A percentile compares a stretch with the other conserved stretches of the same genome.
phyloP scores from a whole-genome alignment of 768 basidiomycete species.

The Rubroboletus satanas region DNA sequence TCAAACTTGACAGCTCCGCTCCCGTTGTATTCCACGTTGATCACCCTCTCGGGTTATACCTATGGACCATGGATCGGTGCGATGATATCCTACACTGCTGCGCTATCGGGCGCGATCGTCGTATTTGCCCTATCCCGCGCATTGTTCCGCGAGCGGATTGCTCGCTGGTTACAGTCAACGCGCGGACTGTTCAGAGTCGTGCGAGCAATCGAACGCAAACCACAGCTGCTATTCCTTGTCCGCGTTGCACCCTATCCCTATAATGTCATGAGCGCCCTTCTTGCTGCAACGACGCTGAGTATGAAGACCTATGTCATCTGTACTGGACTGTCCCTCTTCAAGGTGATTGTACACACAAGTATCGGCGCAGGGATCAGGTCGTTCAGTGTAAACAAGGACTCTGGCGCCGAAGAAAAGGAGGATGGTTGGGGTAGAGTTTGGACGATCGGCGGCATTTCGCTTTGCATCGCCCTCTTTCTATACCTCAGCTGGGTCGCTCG shows the following conservation, averaged over 20 bases:
- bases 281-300: conserved; percentile 80
- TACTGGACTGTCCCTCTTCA: conserved; percentile 82
- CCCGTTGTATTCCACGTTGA: conserved; percentile 90
- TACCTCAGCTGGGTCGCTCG: conserved; percentile 83
- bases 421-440: conserved; percentile 52
- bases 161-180: conserved; percentile 67
- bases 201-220: conserved; percentile 81
- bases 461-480: conserved; percentile 71
- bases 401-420: conserved; percentile 33
- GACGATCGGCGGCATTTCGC: conserved; percentile 63
- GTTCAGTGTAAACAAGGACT: conserved; percentile 54
- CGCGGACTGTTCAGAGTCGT: conserved; percentile 76
- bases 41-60: conserved; percentile 88
- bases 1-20: conserved; percentile 60
- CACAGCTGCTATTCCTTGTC: conserved; percentile 85
- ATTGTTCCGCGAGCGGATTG: conserved; percentile 67
- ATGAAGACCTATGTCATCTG: conserved; percentile 74
- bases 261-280: conserved; percentile 93
- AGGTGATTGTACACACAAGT: conserved; percentile 87
- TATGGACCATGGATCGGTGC: conserved; percentile 84
- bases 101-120: conserved; percentile 76
- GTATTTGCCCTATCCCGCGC: conserved; percentile 80
- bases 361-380: conserved; percentile 83
- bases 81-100: conserved; percentile 81
- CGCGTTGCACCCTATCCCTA: conserved; percentile 89